Conservation (phyloP, 345 rosid genomes). For the Eucalyptus cloeziana region DNA sequence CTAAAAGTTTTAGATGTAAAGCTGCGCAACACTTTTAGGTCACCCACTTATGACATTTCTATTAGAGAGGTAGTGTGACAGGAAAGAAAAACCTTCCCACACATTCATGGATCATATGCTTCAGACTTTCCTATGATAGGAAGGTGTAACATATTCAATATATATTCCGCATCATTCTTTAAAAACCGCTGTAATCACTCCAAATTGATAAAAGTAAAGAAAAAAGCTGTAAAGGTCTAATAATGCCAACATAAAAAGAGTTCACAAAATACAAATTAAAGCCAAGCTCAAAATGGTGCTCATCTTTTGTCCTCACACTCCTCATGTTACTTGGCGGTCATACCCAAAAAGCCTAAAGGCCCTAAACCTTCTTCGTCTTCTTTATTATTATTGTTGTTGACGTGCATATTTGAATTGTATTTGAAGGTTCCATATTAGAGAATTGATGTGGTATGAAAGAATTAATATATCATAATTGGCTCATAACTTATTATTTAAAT, state of each 20-base stretch:
- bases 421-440: background rate
- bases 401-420: background rate
- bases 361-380: background rate
- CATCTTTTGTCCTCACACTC: background rate
- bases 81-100: background rate
- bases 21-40: background rate
- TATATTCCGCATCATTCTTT: background rate
- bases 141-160: background rate
- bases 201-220: background rate
- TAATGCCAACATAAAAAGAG: background rate
- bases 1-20: background rate
- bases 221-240: background rate
- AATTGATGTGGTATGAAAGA: background rate
- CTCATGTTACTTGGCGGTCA: background rate
- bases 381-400: background rate
- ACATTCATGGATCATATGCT: background rate
- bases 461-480: fast-evolving
- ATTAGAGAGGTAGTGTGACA: background rate
- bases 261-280: background rate
- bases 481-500: background rate
- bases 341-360: background rate
- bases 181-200: background rate
- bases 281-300: background rate
- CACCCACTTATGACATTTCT: background rate
- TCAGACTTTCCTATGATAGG: background rate